Conservation (phyloP, 2,329 filamentous ascomycete genomes). For the Epichloe sibirici region DNA sequence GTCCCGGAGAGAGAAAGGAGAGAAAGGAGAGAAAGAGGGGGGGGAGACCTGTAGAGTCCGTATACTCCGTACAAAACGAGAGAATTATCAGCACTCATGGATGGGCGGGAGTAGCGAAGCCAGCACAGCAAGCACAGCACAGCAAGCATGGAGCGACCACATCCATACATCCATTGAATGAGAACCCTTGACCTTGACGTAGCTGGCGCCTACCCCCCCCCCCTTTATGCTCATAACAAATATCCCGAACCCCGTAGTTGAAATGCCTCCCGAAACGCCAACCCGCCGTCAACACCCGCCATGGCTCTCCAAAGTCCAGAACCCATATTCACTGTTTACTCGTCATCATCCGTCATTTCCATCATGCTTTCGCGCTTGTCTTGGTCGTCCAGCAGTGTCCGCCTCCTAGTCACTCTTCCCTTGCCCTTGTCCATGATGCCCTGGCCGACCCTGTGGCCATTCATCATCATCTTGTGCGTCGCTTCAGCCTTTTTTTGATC, state of each 20-base stretch:
- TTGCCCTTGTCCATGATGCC: conserved; percentile 31
- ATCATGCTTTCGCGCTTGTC: conserved; percentile 36
- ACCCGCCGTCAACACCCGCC: no score
- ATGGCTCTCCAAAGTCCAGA: no score
- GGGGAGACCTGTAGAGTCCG: conserved; percentile 2
- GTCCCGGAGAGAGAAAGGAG: conserved; percentile 26
- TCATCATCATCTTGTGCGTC: conserved; percentile 24
- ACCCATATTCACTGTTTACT: neutral
- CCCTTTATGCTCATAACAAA: neutral
- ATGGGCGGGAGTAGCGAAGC: no score
- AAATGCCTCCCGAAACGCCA: no score
- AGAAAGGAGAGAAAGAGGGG: conserved; percentile 6
- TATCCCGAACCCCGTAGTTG: no score
- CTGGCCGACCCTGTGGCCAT: conserved; percentile 13
- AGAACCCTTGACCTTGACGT: no score
- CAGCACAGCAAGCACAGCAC: no score
- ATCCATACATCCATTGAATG: neutral
- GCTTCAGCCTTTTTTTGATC: conserved; percentile 34
- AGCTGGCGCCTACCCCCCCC: neutral
- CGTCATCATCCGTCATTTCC: conserved; percentile 45
- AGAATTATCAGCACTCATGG: no score
- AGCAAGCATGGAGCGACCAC: neutral
- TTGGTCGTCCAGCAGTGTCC: conserved; percentile 21
- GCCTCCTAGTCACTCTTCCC: conserved; percentile 26
- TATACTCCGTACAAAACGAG: no score